Evolutionary conservation across 2,329 filamentous ascomycete species (phyloP), one percentile per base, ranked within the genome.

Genomic region (Ascomycota sp.): DNA sequence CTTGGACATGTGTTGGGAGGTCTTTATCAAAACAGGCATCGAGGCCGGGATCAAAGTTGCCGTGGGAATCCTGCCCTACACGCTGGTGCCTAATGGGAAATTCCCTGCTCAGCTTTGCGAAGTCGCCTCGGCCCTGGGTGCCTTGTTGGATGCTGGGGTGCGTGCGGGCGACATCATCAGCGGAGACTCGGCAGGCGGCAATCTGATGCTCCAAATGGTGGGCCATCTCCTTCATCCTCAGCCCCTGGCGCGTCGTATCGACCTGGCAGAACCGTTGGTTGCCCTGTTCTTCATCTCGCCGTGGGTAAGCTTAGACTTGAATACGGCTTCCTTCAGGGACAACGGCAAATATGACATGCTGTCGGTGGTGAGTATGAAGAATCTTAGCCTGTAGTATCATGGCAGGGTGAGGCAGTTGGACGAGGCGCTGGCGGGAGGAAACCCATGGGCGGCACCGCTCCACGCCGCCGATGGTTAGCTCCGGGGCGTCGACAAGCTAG

Each of bases 181-280:
- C 4, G 50, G 50, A 3, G 52, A 55, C 29, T 54, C 51, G 8
- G 50, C 50, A 0, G 52, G 52, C 10, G 52, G 44, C 0, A 53
- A 54, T 32, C 28, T 55, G 21, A 40, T 46, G 1, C 35, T 40
- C 8, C 46, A 50, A 34, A 30, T 54, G 6, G 33, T 53, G 8
- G 34, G 42, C 8, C 51, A 55, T 28, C 25, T 53, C 3, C 24
- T 52, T 8, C 43, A 48, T 15, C 49, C 50, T 1, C 43, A 47
- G 23, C 35, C 41, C n/a, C n/a, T n/a, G n/a, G n/a, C n/a, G n/a
- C 25, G 32, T 4, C 32, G 28, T 8, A 28, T 52, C 28, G n/a
- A 26, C 1, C 33, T 52, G 15, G 15, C 33, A 6, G 32, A 32
- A 8, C 43, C 40, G 15, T 37, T 55, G 1, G 44, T 43, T 0